Percentiles rank a stretch among this genome's conserved stretches.
Conservation (phyloP, 495 filamentous ascomycete genomes). For the Durotheca rogersii region DNA sequence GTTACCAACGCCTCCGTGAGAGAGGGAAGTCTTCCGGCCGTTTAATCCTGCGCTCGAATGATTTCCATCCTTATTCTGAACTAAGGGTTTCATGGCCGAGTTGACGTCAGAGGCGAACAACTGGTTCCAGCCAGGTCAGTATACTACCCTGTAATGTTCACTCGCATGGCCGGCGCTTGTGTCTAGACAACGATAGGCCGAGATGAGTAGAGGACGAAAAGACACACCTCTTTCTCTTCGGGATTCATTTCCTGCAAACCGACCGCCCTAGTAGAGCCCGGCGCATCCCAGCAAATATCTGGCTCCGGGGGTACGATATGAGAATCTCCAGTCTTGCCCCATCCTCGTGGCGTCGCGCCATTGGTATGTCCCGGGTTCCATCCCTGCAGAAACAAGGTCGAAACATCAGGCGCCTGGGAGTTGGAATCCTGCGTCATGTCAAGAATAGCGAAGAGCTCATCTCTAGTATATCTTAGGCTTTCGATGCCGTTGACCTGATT, state of each 20-base stretch:
- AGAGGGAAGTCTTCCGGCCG: constrained; percentile 76
- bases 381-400: constrained; percentile 65
- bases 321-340: constrained; percentile 77
- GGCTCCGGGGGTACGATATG: constrained; percentile 60
- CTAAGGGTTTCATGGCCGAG: constrained; percentile 84
- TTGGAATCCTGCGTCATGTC: constrained; percentile 55
- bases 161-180: too few species aligned
- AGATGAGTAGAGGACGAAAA: too few species aligned
- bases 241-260: constrained; percentile 73
- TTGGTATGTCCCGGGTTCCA: constrained; percentile 74
- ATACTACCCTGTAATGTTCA: too few species aligned
- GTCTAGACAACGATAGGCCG: too few species aligned
- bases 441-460: constrained; percentile 78
- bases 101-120: constrained; percentile 85
- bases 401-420: constrained; percentile 60
- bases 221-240: constrained; percentile 79
- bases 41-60: constrained; percentile 53
- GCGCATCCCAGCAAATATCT: constrained; percentile 86
- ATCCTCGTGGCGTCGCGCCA: constrained; percentile 61
- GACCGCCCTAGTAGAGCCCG: constrained; percentile 70
- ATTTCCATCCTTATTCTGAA: constrained; percentile 70
- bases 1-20: constrained; percentile 49
- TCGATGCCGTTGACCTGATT: constrained; percentile 48
- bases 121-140: constrained; percentile 28
- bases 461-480: constrained; percentile 67